Evolutionary conservation across 495 filamentous ascomycete genomes (phyloP).

Genomic region (Trichoderma orchidacearum): DNA sequence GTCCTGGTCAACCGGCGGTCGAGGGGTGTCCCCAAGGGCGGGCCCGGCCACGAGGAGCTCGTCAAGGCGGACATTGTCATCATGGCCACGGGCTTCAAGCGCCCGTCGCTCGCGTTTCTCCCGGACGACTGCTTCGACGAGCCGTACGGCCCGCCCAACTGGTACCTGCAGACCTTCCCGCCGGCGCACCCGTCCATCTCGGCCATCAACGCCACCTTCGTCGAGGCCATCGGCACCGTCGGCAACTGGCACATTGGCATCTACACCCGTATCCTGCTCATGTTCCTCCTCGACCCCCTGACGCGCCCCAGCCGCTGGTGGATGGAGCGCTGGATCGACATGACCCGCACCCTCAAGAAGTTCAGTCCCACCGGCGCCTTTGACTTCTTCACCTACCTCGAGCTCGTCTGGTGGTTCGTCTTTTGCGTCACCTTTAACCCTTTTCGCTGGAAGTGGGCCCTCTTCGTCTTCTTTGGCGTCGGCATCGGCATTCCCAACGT

Average conservation of each 20-base stretch:
- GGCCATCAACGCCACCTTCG: slow-evolving; percentile 72
- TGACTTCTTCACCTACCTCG: slow-evolving; percentile 80
- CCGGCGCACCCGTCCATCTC: slow-evolving; percentile 49
- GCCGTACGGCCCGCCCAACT: slow-evolving; percentile 66
- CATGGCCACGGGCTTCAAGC: slow-evolving; percentile 70
- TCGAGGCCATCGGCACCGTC: slow-evolving; percentile 68
- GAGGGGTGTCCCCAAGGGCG: slow-evolving; percentile 58
- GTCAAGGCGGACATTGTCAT: slow-evolving; percentile 65
- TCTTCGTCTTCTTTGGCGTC: slow-evolving; percentile 69
- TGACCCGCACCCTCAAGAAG: slow-evolving; percentile 61
- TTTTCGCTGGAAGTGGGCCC: slow-evolving; percentile 69
- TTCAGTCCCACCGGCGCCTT: slow-evolving; percentile 57
- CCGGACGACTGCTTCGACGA: slow-evolving; percentile 56
- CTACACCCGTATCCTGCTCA: slow-evolving; percentile 70
- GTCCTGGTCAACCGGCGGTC: slow-evolving; percentile 56
- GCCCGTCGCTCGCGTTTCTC: slow-evolving; percentile 59
- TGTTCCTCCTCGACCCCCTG: slow-evolving; percentile 72
- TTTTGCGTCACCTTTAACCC: slow-evolving; percentile 71
- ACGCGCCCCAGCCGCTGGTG: slow-evolving; percentile 53
- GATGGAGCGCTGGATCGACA: slow-evolving; percentile 81
- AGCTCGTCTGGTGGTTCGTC: slow-evolving; percentile 73
- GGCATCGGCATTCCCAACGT: slow-evolving; percentile 49
- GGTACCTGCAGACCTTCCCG: slow-evolving; percentile 80
- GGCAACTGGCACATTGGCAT: slow-evolving; percentile 85
- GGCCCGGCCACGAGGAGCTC: slow-evolving; percentile 47